These are phyloP conservation scores for Aspergillus viridinutans DNA, from an alignment of 2,329 filamentous ascomycete genomes.

Conservation along the genomic window DNA sequence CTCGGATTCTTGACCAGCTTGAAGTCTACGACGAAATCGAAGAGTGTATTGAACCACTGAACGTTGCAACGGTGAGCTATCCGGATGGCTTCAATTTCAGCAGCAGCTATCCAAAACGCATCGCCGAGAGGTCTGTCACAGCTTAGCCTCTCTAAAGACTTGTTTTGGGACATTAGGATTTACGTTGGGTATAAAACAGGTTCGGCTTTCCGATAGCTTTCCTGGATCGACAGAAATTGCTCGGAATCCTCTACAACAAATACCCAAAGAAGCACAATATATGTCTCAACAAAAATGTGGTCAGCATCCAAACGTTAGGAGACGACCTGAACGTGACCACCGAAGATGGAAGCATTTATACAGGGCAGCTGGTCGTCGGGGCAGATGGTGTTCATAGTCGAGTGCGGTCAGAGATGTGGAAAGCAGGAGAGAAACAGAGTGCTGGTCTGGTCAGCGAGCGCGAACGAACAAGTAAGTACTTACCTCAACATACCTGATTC, in stretches of 20 bases:
- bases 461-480: no score
- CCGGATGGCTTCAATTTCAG: conserved; percentile 2
- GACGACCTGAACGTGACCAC: neutral
- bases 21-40: conserved; percentile 35
- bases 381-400: neutral
- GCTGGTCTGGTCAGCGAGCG: no score
- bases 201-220: conserved; percentile 9
- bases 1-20: conserved; percentile 50
- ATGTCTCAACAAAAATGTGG: neutral
- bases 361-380: neutral
- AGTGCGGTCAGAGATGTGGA: neutral
- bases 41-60: conserved; percentile 16
- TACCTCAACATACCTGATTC: no score
- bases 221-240: conserved; percentile 7
- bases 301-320: neutral
- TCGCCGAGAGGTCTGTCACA: neutral
- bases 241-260: conserved; percentile 4
- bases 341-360: neutral
- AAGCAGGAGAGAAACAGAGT: neutral
- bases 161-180: no score
- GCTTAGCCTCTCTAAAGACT: no score
- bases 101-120: neutral
- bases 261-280: neutral
- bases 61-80: neutral
- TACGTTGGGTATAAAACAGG: neutral